Base-by-base conservation (phyloP, 192 early-diverging fungal genomes). In the Podila minutissima region DNA sequence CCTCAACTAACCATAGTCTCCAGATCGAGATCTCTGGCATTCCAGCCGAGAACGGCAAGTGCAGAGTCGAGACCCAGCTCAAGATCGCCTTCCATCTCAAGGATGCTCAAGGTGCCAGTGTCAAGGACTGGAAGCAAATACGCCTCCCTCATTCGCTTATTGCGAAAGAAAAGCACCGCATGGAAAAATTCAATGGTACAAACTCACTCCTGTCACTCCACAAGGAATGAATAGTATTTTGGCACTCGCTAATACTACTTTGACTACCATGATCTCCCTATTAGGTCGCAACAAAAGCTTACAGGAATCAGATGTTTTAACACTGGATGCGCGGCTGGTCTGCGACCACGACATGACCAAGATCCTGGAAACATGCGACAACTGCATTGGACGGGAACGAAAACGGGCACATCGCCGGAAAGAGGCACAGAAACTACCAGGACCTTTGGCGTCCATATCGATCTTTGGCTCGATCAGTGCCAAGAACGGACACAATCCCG, bases 41-140 rank as follows among this genome's bases (percentile, higher is more conserved):
- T 33, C 77, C 77, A 22, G 77, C 77, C 67, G 77, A 81, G 63
- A 81, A 81, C 48, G 77, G 70, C 65, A 92, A 93, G 65, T 94
- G 91, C 38, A 84, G 94, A 15, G 94, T 95, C 29, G 94, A 96
- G 77, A 96, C 95, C 53, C 95, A 94, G 83, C 93, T 93, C 77
- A 94, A 93, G 66, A 85, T 95, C 33, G 92, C 91, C 24, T 71
- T 96, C 70, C 89, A 92, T 61, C 78, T 96, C 24, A 83, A 87
- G 10, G 88, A 79, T 13, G 62, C 64, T 48, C 63, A 81, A 50
- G 89, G 90, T 62, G 87, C 88, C 50, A 83, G 88, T 19, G 87
- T 85, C 35, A 83, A 82, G 29, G 73, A 83, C 64, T 94, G 90
- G 86, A 88, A 92, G 59, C 94, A 95, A 58, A 70, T 95, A 74